Percentiles rank a stretch among this genome's conserved stretches.
Evolutionary conservation across 2,329 filamentous ascomycete genomes (phyloP).

Genomic region (Aureobasidium sp.): DNA sequence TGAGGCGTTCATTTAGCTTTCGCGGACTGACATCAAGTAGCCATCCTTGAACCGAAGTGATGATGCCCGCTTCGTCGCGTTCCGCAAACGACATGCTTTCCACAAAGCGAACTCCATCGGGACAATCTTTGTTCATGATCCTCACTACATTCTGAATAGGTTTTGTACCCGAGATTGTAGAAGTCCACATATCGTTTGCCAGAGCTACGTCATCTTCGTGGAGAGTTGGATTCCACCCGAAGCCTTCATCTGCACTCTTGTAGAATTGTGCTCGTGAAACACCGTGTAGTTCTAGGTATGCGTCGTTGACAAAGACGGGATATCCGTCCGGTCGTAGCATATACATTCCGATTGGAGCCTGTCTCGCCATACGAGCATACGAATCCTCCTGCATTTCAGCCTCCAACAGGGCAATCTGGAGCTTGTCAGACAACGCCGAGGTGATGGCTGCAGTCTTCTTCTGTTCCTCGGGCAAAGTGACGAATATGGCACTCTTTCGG

Average conservation of each 20-base stretch:
- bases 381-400: slow-evolving; percentile 31
- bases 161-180: background rate
- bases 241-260: slow-evolving; percentile 18
- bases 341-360: slow-evolving; percentile 34
- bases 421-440: slow-evolving; percentile 31
- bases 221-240: slow-evolving; percentile 15
- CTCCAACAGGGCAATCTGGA: slow-evolving; percentile 26
- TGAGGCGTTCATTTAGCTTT: slow-evolving; percentile 5
- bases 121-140: background rate
- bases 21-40: background rate
- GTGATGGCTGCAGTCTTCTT: slow-evolving; percentile 27
- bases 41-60: background rate
- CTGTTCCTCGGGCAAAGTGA: slow-evolving; percentile 19
- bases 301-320: slow-evolving; percentile 36
- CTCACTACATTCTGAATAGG: background rate
- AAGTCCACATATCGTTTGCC: background rate
- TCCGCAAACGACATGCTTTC: background rate
- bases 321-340: slow-evolving; percentile 22
- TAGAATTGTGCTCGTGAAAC: slow-evolving; percentile 19
- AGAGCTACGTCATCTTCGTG: background rate
- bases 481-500: slow-evolving; percentile 33
- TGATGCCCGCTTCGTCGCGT: background rate
- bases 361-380: slow-evolving; percentile 34
- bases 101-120: background rate
- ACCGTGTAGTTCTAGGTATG: slow-evolving; percentile 32